These are phyloP conservation scores for Kwoniella sp. DNA, from an alignment of 768 basidiomycete species.

Conservation along the genomic window DNA sequence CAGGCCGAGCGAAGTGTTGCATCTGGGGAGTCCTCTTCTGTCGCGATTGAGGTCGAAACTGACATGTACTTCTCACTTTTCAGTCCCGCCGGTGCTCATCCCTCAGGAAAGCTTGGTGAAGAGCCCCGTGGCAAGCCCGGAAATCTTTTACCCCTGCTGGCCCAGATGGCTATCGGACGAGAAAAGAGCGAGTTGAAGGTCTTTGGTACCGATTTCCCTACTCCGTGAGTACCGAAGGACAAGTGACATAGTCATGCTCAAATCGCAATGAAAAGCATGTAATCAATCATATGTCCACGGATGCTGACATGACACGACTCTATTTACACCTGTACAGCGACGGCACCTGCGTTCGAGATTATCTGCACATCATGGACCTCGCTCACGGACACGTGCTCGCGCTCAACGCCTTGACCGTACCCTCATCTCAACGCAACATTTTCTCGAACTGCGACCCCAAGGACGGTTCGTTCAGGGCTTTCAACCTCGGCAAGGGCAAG, in stretches of 20 bases:
- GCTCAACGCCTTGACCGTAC: conserved; percentile 70
- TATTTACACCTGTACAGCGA: too few relatives aligned
- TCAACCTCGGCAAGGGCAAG: conserved; percentile 92
- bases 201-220: conserved; percentile 97
- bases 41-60: too few relatives aligned
- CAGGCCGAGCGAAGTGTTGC: too few relatives aligned
- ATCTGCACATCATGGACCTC: conserved; percentile 75
- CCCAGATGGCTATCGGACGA: conserved; percentile 91
- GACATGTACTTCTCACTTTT: neutral
- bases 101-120: conserved; percentile 91
- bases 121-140: conserved; percentile 94
- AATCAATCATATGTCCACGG: too few relatives aligned
- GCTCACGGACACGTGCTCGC: conserved; percentile 92
- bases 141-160: conserved; percentile 88
- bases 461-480: conserved; percentile 75
- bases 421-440: conserved; percentile 60
- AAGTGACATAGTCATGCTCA: too few relatives aligned
- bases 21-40: too few relatives aligned
- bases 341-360: conserved; percentile 94
- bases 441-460: conserved; percentile 62
- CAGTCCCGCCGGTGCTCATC: conserved; percentile 97
- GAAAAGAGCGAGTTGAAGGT: conserved; percentile 71
- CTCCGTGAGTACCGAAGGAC: conserved; percentile 73
- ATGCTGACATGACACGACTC: too few relatives aligned
- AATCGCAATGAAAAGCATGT: too few relatives aligned